Base-by-base conservation (phyloP, 1,284 basidiomycete species). In the Termitomyces sp. region DNA sequence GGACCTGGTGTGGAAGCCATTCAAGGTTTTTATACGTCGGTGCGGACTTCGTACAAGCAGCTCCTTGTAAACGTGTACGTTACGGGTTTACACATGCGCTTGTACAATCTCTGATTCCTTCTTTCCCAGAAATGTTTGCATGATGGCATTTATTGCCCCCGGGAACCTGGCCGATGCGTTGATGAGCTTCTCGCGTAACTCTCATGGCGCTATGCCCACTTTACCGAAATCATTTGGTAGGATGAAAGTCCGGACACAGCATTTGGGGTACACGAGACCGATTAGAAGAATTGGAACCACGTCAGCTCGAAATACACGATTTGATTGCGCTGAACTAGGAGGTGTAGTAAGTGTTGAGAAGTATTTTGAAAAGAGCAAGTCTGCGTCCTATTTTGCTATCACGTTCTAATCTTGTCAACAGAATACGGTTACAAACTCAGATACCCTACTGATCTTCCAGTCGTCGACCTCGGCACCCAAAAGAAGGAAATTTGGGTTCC, bases 21-120 rank as follows among this genome's bases (percentile, higher is more conserved):
- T 62, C 76, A 80, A 61, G 87, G 86, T 0, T 89, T 84, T 62
- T 89, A 78, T 64, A 73, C 80, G 48, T 88, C 86, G 0, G 75
- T 83, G 3, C 76, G 86, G 0, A 82, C 84, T 0, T 73, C 78
- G 9, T 80, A 76, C 67, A 83, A 84, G 51, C 75, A 84, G 51
- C 68, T 89, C 2, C 80, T 85, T 77, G 80, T 90, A 48, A 89
- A 89, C 60, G 77, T 89, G 73, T 76, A 55, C 59, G 55, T 69
- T 14, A 24, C 28, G 5, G 11, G 21, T 38, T 42, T 35, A 4
- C 42, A 46, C 9, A 45, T 19, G 14, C 24, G 28, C 9, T 30
- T 30, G 28, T 30, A 30, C 13, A 42, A 1, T 3, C 16, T 10
- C 26, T 19, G 31, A 7, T 19, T 31, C 46, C 41, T 34, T 38